These are phyloP conservation scores for Casuarina glauca DNA, from an alignment of 306 rosid genomes.

Conservation along the genomic window DNA sequence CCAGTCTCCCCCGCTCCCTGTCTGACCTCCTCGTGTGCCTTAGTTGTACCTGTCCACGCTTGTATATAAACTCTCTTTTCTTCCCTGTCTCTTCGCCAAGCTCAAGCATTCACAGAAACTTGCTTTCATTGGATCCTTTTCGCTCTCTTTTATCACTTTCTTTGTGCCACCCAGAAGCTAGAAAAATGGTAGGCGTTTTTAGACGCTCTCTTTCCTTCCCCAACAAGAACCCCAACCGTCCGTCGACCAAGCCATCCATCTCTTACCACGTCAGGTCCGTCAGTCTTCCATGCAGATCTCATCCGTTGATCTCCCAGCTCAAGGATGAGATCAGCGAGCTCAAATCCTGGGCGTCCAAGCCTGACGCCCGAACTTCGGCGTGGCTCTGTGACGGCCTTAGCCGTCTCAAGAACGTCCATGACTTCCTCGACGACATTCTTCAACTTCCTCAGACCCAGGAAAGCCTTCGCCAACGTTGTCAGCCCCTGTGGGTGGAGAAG, in stretches of 20 bases:
- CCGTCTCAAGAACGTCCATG: conserved; percentile 55
- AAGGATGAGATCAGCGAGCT: conserved; percentile 53
- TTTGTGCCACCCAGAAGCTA: too few species aligned
- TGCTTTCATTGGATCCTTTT: not conserved
- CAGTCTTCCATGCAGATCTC: conserved; percentile 91
- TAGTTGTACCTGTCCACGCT: conserved; percentile 6
- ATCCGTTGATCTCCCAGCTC: conserved; percentile 77
- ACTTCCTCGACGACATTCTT: conserved; percentile 62
- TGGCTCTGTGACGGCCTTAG: conserved; percentile 53
- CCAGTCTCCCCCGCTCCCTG: not conserved
- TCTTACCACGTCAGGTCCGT: conserved; percentile 80
- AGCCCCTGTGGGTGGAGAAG: conserved; percentile 53
- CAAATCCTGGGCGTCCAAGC: conserved; percentile 35
- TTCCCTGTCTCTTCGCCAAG: conserved; percentile 7
- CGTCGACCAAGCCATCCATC: conserved; percentile 39
- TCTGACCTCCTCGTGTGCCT: conserved; percentile 15
- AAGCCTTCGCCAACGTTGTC: conserved; percentile 47
- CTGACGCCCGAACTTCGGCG: conserved; percentile 34
- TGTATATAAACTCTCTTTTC: not conserved
- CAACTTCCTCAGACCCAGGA: conserved; percentile 78
- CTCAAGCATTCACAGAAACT: not conserved
- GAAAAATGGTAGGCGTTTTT: conserved; percentile 80
- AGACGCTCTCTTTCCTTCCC: conserved; percentile 79
- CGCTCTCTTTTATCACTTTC: too few species aligned
- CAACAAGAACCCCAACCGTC: conserved; percentile 61